These are phyloP conservation scores for Talaromyces sp. DNA, from an alignment of 2,329 filamentous ascomycete genomes.

Conservation along the genomic window DNA sequence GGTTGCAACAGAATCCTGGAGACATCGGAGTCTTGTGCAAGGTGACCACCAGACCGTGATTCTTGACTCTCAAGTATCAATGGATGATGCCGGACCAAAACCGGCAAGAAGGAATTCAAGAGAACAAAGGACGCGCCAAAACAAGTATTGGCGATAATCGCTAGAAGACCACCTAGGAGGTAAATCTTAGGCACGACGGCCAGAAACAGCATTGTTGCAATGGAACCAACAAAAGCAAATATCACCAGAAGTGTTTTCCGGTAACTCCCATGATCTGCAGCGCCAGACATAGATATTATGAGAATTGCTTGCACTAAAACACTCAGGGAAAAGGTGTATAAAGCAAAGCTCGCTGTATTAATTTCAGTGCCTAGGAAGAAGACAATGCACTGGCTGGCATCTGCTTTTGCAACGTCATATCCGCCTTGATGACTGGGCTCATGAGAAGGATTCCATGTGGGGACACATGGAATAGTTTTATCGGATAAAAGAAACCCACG, in stretches of 20 bases:
- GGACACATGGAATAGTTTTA: slow-evolving; percentile 71
- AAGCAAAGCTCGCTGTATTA: slow-evolving; percentile 95
- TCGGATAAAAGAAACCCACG: slow-evolving; percentile 85
- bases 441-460: slow-evolving; percentile 57
- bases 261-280: slow-evolving; percentile 90
- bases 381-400: slow-evolving; percentile 74
- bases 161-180: slow-evolving; percentile 77
- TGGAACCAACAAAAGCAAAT: slow-evolving; percentile 82
- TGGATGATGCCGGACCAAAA: slow-evolving; percentile 86
- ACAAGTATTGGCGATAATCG: slow-evolving; percentile 88
- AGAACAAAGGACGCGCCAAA: slow-evolving; percentile 95
- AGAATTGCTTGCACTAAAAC: slow-evolving; percentile 86
- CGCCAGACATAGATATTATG: slow-evolving; percentile 94
- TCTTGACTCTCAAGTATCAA: slow-evolving; percentile 41
- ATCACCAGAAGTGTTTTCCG: slow-evolving; percentile 82
- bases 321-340: slow-evolving; percentile 96
- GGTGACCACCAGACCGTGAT: not conserved
- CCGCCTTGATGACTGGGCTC: slow-evolving; percentile 7
- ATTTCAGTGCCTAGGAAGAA: slow-evolving; percentile 80
- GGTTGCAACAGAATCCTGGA: slow-evolving; percentile 31
- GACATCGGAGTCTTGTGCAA: slow-evolving; percentile 15
- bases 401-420: slow-evolving; percentile 28
- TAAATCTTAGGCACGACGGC: slow-evolving; percentile 75
- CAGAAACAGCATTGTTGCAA: slow-evolving; percentile 86
- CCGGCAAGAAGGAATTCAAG: slow-evolving; percentile 89